Evolutionary conservation across 495 filamentous ascomycete species (phyloP), one percentile per base, ranked within the genome.

Genomic region (Barbatosphaeria neglecta): DNA sequence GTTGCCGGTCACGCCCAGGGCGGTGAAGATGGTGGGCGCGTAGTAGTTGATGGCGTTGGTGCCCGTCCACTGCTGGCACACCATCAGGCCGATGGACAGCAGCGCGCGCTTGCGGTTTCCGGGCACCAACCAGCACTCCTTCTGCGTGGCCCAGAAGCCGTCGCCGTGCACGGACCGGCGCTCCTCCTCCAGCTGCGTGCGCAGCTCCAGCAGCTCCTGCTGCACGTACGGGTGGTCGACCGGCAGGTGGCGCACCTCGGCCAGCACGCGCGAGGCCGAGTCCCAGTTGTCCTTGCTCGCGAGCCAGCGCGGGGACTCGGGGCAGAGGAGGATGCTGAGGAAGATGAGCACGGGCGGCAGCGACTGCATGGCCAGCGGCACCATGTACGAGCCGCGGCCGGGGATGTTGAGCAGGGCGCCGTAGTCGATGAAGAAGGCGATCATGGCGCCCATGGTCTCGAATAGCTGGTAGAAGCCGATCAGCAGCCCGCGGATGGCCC

Each of bases 221-320:
- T 78, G 67, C 28, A 88, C 59, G 56, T 86, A 86, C 0, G 73
- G 69, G 54, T 87, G 84, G 10, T 70, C 65, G 0, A 67, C 43
- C 0, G 78, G 68, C 4, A 76, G 64, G 52, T 74, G 66, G 33
- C 82, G 76, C 37, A 83, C 74, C 37, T 66, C 66, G 16, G 64
- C 61, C 19, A 86, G 70, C 2, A 77, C 73, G 0, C 44, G 46
- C 43, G 72, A 74, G 15, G 81, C 77, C 33, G 80, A 73, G 54
- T 87, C 84, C 81, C 82, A 86, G 25, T 75, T 68, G 56, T 84
- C 82, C 52, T 75, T 70, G 41, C 77, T 75, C 8, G 82, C 82
- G 15, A 87, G 73, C 70, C 77, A 87, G 27, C 84, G 73, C 6
- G 84, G 83, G 4, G 80, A 82, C 54, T 87, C 84, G 38, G 82